These are phyloP conservation scores for Gryganskiella cystojenkinii DNA, from an alignment of 192 early-diverging fungal species.

Conservation along the genomic window DNA sequence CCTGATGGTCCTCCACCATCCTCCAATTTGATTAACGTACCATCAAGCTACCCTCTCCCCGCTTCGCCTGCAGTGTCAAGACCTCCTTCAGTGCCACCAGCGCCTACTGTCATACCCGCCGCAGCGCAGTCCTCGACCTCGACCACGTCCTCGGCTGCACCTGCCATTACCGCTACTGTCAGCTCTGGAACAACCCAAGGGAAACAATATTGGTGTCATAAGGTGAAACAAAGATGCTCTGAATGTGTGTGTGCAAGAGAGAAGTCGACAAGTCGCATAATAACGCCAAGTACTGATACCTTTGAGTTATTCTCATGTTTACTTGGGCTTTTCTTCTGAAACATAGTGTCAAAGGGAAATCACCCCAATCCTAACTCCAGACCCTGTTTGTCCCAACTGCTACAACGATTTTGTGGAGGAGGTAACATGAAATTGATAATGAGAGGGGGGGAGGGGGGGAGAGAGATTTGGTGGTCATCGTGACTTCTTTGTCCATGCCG, in stretches of 20 bases:
- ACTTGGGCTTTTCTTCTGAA: neutral
- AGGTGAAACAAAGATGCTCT: constrained; percentile 1
- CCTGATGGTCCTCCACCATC: too few relatives aligned
- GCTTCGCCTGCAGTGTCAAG: too few relatives aligned
- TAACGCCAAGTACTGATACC: neutral
- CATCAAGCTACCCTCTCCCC: too few relatives aligned
- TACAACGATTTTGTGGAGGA: constrained; percentile 87
- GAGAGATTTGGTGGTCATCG: too few relatives aligned
- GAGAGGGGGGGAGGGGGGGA: too few relatives aligned
- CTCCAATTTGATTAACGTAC: too few relatives aligned
- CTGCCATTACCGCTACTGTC: neutral
- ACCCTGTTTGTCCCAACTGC: constrained; percentile 84
- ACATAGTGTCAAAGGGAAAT: constrained; percentile 42
- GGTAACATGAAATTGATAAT: constrained; percentile 60
- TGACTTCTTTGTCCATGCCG: too few relatives aligned
- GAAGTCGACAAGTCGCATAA: neutral
- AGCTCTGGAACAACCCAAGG: neutral
- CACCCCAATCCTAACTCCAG: constrained; percentile 72
- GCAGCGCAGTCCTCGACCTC: neutral
- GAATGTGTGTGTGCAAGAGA: neutral
- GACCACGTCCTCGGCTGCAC: neutral
- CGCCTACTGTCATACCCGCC: too few relatives aligned
- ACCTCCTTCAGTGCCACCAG: too few relatives aligned
- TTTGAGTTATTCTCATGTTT: neutral
- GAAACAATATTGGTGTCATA: constrained; percentile 31